Conservation (phyloP, 2,329 filamentous ascomycete species). For the Colletotrichum agaves region DNA sequence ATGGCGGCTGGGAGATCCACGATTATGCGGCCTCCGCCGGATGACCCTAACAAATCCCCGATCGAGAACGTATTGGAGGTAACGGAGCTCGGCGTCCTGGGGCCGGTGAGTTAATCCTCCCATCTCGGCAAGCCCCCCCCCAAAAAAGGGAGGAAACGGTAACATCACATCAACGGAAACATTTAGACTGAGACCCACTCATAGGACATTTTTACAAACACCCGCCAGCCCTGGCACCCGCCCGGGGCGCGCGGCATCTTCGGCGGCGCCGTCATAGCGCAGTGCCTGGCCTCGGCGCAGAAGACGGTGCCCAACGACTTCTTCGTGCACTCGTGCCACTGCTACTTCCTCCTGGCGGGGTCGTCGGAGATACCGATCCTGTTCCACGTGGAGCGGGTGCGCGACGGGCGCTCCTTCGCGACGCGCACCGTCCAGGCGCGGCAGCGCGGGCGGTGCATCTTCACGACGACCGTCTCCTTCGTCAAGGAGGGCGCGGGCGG, state of each 20-base stretch:
- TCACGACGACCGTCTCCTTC: slow-evolving; percentile 95
- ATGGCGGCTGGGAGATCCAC: slow-evolving; percentile 54
- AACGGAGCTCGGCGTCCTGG: slow-evolving; percentile 80
- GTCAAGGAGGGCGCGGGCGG: slow-evolving; percentile 72
- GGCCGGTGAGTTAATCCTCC: slow-evolving; percentile 66
- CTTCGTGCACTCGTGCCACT: slow-evolving; percentile 95
- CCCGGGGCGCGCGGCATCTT: slow-evolving; percentile 93
- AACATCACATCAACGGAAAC: neutral
- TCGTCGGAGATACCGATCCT: slow-evolving; percentile 86
- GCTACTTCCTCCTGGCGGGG: slow-evolving; percentile 96
- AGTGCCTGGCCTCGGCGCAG: slow-evolving; percentile 88
- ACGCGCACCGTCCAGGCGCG: slow-evolving; percentile 96
- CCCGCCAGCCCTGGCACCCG: slow-evolving; percentile 90
- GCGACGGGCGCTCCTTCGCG: slow-evolving; percentile 88
- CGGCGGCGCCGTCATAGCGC: slow-evolving; percentile 91
- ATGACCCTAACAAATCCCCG: slow-evolving; percentile 76
- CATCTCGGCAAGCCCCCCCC: neutral
- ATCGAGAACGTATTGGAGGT: slow-evolving; percentile 93
- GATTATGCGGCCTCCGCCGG: slow-evolving; percentile 79
- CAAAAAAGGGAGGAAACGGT: too few species aligned
- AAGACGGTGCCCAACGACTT: slow-evolving; percentile 85
- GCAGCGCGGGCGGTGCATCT: slow-evolving; percentile 89
- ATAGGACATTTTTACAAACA: slow-evolving; percentile 94
- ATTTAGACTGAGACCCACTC: too few species aligned
- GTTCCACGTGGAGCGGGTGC: slow-evolving; percentile 94